Conservation (phyloP, 257 asterid genomes). For the Eustoma russellianum region DNA sequence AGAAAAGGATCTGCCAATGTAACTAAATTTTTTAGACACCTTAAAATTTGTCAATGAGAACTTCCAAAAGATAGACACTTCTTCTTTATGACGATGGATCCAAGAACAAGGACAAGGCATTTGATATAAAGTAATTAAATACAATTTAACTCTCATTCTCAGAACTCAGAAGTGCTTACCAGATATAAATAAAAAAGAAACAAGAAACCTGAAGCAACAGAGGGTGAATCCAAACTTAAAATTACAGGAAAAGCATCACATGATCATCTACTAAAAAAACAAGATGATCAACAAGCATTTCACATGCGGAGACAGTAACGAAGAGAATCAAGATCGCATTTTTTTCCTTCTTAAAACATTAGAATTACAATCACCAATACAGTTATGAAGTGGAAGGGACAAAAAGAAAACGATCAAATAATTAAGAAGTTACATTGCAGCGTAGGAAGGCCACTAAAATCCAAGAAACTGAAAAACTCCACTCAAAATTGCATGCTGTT, state of each 20-base stretch:
- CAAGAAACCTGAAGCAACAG: slow-evolving; percentile 13
- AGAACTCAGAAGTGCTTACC: neutral
- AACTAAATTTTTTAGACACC: slow-evolving; percentile 4
- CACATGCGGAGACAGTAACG: no score
- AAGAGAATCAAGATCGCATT: no score
- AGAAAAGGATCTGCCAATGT: slow-evolving; percentile 11
- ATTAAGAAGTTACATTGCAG: no score
- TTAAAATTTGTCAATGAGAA: slow-evolving; percentile 1
- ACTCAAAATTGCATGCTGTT: no score
- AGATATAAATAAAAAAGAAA: neutral
- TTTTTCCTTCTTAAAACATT: no score
- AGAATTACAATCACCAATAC: no score
- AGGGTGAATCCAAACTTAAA: slow-evolving; percentile 31
- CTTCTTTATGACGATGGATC: neutral
- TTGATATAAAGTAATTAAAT: neutral
- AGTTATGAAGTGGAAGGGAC: no score
- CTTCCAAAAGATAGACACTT: neutral
- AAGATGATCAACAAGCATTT: no score
- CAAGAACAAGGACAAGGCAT: neutral
- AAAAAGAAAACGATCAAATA: no score
- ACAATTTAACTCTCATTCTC: slow-evolving; percentile 2
- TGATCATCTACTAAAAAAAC: no score
- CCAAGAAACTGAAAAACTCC: neutral
- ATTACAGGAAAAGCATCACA: slow-evolving; percentile 12
- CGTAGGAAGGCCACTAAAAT: no score